phyloP scores from a whole-genome alignment of 306 rosid genomes.

The Calophaca sinica region DNA sequence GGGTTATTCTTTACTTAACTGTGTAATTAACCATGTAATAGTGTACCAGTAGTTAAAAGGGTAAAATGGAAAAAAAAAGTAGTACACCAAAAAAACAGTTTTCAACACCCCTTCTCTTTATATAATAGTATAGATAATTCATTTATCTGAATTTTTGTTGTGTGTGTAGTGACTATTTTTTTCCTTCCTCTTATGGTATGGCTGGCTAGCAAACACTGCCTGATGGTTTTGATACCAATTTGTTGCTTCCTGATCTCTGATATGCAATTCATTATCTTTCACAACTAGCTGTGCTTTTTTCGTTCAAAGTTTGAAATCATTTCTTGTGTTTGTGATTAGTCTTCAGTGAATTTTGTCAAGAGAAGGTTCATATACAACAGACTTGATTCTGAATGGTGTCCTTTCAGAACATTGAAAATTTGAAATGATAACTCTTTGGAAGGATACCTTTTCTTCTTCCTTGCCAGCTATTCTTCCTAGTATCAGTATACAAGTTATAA shows the following conservation, averaged over 20 bases:
- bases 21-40: too few species aligned
- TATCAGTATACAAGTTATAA: neutral
- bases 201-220: neutral
- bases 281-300: neutral
- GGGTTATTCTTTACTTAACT: too few species aligned
- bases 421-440: constrained; percentile 1
- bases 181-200: constrained; percentile 11
- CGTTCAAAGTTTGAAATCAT: neutral
- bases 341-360: too few species aligned
- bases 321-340: constrained; percentile 22
- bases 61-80: too few species aligned
- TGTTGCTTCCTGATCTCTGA: constrained; percentile 21
- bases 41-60: too few species aligned
- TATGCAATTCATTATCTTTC: constrained; percentile 36
- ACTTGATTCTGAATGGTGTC: constrained; percentile 22
- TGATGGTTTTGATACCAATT: constrained; percentile 8
- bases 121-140: too few species aligned
- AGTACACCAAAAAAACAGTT: too few species aligned
- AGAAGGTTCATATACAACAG: neutral
- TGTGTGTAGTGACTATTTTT: constrained; percentile 25
- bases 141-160: constrained; percentile 28
- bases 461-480: neutral
- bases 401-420: constrained; percentile 7
- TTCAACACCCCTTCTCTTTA: too few species aligned
- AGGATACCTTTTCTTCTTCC: constrained; percentile 3